Percentiles rank a stretch among this genome's conserved stretches.
phyloP scores from a whole-genome alignment of 371 early-diverging fungal genomes.

The Caulochytrium protostelioides region DNA sequence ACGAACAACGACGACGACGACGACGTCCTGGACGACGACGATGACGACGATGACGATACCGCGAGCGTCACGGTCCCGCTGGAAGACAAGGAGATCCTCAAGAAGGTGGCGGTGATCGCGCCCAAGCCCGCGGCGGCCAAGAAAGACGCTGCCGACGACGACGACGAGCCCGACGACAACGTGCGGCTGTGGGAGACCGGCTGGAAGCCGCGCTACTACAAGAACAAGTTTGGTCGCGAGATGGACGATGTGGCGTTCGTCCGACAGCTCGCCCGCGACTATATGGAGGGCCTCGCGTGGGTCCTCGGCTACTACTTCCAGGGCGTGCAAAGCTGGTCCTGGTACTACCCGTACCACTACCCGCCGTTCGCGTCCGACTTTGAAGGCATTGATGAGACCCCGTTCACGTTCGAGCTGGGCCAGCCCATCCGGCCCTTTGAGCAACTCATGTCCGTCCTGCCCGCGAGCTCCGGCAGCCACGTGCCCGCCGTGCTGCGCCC shows the following conservation, averaged over 20 bases:
- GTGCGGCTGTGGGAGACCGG: constrained; percentile 64
- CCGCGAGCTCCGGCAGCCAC: constrained; percentile 58
- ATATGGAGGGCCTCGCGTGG: constrained; percentile 96
- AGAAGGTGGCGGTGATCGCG: too few relatives aligned
- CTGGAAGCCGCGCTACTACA: constrained; percentile 78
- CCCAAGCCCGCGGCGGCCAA: constrained; percentile 21
- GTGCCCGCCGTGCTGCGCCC: constrained; percentile 56
- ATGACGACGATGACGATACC: constrained; percentile 15
- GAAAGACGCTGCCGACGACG: constrained; percentile 29
- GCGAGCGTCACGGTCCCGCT: constrained; percentile 27
- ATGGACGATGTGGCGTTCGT: constrained; percentile 34
- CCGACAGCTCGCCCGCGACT: constrained; percentile 21
- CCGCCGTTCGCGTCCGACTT: constrained; percentile 91
- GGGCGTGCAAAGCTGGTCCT: constrained; percentile 90
- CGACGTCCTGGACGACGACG: constrained; percentile 11
- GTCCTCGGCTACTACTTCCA: constrained; percentile 92
- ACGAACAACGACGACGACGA: constrained; percentile 11
- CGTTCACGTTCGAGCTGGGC: constrained; percentile 54
- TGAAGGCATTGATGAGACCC: constrained; percentile 44
- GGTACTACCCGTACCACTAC: constrained; percentile 97
- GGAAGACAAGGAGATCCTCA: too few relatives aligned
- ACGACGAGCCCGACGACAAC: constrained; percentile 52
- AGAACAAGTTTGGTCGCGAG: constrained; percentile 54
- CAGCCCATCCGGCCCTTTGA: constrained; percentile 84
- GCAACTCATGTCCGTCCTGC: constrained; percentile 96